Evolutionary conservation across 345 rosid species (phyloP), one percentile per base, ranked within the genome.

Genomic region (Linum trigynum): DNA sequence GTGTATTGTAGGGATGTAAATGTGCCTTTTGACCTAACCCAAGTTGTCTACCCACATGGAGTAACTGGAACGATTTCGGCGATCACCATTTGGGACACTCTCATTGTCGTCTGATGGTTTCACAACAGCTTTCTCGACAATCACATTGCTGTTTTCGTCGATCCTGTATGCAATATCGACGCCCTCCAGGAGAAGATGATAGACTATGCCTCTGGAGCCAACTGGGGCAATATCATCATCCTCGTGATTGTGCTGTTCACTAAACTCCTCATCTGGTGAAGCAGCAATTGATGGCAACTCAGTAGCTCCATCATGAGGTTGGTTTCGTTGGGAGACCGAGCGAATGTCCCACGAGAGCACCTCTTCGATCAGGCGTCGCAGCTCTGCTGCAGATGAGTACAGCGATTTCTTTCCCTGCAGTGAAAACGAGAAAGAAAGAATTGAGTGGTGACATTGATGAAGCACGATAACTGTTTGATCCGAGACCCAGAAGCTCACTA

Each of bases 331-430:
- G 10, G 94, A 92, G 65, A 85, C 71, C 62, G 98, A 90, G 66
- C 94, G 86, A 65, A 92, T 90, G 80, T 92, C 98, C 98, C 98
- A 92, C 14, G 91, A 82, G 63, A 92, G 89, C 23, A 86, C 94
- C 76, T 86, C 90, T 42, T 74, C 65, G 57, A 92, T 78, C 81
- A 92, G 76, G 76, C 69, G 72, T 72, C 80, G 82, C 3, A 90
- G 65, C 76, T 90, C 97, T 41, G 80, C 79, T 7, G 80, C 71
- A 37, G 98, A 92, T 57, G 77, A 78, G 71, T 86, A 92, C 5
- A 92, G 80, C 10, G 97, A 86, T 64, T 72, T 86, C 74, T 77
- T 82, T 65, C 76, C 84, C 98, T 92, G 78, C 51, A 39, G 60
- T 39, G 74, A 78, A 60, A 39, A 12, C 14, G 15, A 59, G 43